Evolutionary conservation across 1,284 basidiomycete genomes (phyloP).

Genomic region (Rhodotorula sp.): DNA sequence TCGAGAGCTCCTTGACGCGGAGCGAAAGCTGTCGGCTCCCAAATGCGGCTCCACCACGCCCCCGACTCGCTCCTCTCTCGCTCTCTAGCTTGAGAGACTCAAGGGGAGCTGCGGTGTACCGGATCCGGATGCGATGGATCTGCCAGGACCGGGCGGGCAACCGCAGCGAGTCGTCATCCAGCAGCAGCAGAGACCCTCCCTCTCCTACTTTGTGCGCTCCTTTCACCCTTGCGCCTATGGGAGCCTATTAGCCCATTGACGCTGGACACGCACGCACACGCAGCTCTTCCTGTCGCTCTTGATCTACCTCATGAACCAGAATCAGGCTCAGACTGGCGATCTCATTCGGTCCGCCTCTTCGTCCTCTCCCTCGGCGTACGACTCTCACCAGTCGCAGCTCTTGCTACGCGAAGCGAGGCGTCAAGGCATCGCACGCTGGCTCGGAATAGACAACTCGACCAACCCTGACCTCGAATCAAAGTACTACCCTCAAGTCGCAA

Average conservation of each 20-base stretch:
- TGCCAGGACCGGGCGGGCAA: neutral
- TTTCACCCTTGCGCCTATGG: too few species aligned
- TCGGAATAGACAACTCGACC: conserved; percentile 10
- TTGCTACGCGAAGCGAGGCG: conserved; percentile 13
- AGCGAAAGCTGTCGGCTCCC: neutral
- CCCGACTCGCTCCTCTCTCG: neutral
- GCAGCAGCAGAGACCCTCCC: conserved; percentile 28
- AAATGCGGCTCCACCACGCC: neutral
- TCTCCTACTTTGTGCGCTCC: conserved; percentile 37
- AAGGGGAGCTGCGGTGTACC: neutral
- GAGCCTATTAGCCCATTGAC: neutral
- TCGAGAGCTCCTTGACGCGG: neutral
- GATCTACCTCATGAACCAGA: conserved; percentile 40
- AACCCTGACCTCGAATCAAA: conserved; percentile 12
- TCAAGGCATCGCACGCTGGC: conserved; percentile 29
- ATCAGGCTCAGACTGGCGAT: neutral
- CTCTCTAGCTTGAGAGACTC: neutral
- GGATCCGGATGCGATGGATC: neutral
- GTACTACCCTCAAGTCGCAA: conserved; percentile 18
- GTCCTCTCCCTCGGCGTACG: neutral
- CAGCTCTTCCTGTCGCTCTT: conserved; percentile 41
- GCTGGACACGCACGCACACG: too few species aligned
- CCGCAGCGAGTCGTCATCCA: neutral
- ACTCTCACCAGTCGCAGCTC: neutral
- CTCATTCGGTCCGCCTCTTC: neutral